Conservation (phyloP, 495 filamentous ascomycete species). For the Usnea hakonensis region DNA sequence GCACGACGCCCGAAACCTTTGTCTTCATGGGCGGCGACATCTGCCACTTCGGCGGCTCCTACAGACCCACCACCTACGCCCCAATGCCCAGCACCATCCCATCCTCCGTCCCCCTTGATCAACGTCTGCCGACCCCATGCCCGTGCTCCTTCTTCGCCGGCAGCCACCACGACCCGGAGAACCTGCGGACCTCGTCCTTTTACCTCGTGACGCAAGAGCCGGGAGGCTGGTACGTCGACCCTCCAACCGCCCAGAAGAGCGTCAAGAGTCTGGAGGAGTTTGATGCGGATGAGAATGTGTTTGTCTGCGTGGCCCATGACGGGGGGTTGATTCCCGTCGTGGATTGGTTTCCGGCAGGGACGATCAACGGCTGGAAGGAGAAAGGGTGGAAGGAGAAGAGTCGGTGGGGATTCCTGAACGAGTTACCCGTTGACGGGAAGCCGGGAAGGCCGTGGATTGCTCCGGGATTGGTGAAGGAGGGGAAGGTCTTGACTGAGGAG, state of each 20-base stretch:
- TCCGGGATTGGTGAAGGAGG: constrained; percentile 26
- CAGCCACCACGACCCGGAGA: constrained; percentile 19
- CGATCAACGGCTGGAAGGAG: constrained; percentile 42
- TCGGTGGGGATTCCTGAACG: constrained; percentile 49
- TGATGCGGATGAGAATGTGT: constrained; percentile 45
- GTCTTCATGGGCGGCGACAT: constrained; percentile 28
- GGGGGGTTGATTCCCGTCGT: constrained; percentile 36
- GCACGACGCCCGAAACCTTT: constrained; percentile 29
- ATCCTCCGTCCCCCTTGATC: constrained; percentile 17
- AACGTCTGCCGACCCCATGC: constrained; percentile 21
- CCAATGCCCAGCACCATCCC: constrained; percentile 43
- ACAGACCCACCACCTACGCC: constrained; percentile 40
- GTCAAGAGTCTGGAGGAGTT: constrained; percentile 38
- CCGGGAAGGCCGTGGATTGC: constrained; percentile 21
- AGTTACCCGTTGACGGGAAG: constrained; percentile 37
- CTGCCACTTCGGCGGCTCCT: constrained; percentile 37
- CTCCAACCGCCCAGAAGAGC: constrained; percentile 28
- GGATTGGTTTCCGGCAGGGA: constrained; percentile 43
- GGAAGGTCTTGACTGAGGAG: constrained; percentile 12
- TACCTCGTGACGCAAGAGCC: constrained; percentile 22
- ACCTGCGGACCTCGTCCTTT: constrained; percentile 22
- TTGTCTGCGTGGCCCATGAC: constrained; percentile 50
- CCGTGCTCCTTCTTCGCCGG: constrained; percentile 27
- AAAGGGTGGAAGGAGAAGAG: constrained; percentile 44
- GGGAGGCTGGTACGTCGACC: constrained; percentile 24